Percentiles rank a stretch among this genome's conserved stretches.
These are phyloP conservation scores for Cryphonectria nitschkei DNA, from an alignment of 2,329 filamentous ascomycete species.

Conservation along the genomic window DNA sequence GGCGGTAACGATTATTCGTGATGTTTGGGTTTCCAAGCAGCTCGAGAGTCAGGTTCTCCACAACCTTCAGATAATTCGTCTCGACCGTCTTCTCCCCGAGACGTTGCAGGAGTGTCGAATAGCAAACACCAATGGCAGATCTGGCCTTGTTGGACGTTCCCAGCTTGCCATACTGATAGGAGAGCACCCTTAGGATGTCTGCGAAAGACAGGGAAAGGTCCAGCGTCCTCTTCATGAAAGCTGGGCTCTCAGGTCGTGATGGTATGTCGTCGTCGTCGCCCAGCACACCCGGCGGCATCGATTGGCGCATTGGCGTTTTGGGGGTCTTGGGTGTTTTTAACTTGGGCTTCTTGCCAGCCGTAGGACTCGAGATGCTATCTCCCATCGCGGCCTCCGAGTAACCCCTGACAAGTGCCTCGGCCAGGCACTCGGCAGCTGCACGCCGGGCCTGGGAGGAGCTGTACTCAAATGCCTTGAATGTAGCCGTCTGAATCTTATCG, in stretches of 20 bases:
- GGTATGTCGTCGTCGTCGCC: slow-evolving; percentile 75
- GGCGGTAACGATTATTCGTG: slow-evolving; percentile 82
- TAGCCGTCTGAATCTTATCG: slow-evolving; percentile 78
- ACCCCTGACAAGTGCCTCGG: slow-evolving; percentile 79
- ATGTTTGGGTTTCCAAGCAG: slow-evolving; percentile 77
- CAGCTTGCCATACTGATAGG: slow-evolving; percentile 76
- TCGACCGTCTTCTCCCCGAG: slow-evolving; percentile 85
- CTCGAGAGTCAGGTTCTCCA: slow-evolving; percentile 79
- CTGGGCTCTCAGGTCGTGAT: slow-evolving; percentile 73
- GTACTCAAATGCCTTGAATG: slow-evolving; percentile 88
- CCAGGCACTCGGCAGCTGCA: slow-evolving; percentile 83
- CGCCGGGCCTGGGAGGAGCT: slow-evolving; percentile 75
- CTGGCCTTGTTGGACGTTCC: slow-evolving; percentile 80
- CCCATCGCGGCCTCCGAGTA: slow-evolving; percentile 64
- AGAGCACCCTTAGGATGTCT: slow-evolving; percentile 80
- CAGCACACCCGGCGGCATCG: slow-evolving; percentile 60
- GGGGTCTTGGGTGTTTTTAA: slow-evolving; percentile 53
- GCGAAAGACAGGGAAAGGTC: slow-evolving; percentile 74
- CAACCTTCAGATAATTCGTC: slow-evolving; percentile 77
- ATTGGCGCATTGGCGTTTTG: slow-evolving; percentile 14
- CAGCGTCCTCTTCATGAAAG: slow-evolving; percentile 70
- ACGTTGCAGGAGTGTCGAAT: slow-evolving; percentile 76
- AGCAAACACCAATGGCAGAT: slow-evolving; percentile 85
- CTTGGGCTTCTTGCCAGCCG: slow-evolving; percentile 65
- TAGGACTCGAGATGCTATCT: slow-evolving; percentile 58